A percentile compares a stretch with the other conserved stretches of the same genome.
Evolutionary conservation across 192 early-diverging fungal genomes (phyloP).

Genomic region (Dissophora ornata): DNA sequence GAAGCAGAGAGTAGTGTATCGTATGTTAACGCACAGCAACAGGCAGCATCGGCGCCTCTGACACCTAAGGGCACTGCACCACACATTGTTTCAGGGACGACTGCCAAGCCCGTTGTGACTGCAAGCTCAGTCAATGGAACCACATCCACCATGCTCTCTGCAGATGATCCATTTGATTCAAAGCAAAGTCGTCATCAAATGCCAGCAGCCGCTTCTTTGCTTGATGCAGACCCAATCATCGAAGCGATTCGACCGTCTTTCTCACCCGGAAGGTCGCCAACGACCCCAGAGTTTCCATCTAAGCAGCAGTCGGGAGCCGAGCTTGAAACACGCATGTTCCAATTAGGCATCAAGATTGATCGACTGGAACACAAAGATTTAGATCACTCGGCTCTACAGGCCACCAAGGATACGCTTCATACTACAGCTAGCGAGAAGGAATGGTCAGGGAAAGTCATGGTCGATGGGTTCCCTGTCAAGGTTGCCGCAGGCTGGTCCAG

Average conservation of each 20-base stretch:
- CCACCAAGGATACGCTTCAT: not conserved
- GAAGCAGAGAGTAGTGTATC: slow-evolving; percentile 34
- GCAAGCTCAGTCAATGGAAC: slow-evolving; percentile 16
- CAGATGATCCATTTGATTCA: slow-evolving; percentile 6
- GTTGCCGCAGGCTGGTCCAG: slow-evolving; percentile 22
- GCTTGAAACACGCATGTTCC: slow-evolving; percentile 43
- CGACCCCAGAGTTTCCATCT: not conserved
- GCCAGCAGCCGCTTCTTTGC: not conserved
- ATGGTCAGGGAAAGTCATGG: slow-evolving; percentile 45
- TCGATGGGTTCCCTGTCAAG: slow-evolving; percentile 32
- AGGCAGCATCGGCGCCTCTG: not conserved
- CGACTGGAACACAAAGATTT: slow-evolving; percentile 39
- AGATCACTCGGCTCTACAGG: slow-evolving; percentile 18
- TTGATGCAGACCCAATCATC: not conserved
- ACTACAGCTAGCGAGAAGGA: slow-evolving; percentile 9
- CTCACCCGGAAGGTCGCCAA: slow-evolving; percentile 1
- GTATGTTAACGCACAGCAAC: slow-evolving; percentile 25
- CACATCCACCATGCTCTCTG: slow-evolving; percentile 24
- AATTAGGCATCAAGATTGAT: slow-evolving; percentile 47
- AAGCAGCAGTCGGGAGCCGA: not conserved
- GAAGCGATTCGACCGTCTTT: not conserved
- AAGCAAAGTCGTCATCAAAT: not conserved
- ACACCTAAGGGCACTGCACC: slow-evolving; percentile 2
- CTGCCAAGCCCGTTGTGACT: slow-evolving; percentile 43
- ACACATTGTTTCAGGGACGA: slow-evolving; percentile 18